Evolutionary conservation across 1,284 basidiomycete species (phyloP).

Genomic region (Pholiota adiposa): DNA sequence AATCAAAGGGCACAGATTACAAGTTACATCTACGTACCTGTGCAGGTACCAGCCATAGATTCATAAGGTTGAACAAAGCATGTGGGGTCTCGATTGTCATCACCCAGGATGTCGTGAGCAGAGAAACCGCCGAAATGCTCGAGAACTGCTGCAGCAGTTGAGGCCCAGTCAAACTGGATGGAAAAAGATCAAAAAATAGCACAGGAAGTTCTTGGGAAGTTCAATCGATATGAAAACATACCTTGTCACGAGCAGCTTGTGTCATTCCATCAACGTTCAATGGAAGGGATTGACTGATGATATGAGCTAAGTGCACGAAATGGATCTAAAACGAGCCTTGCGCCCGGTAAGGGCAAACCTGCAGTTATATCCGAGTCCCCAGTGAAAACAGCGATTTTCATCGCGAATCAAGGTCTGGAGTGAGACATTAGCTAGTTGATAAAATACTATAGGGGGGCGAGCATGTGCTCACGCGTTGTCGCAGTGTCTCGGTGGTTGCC

Average conservation of each 20-base stretch:
- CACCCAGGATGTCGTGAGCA: constrained; percentile 7
- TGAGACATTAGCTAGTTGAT: not conserved
- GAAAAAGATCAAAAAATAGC: not conserved
- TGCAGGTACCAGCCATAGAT: no score
- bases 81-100: no score
- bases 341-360: no score
- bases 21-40: no score
- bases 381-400: constrained; percentile 15
- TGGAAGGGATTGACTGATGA: constrained; percentile 15
- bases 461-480: no score
- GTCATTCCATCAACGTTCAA: constrained; percentile 3
- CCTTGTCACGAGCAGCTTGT: constrained; percentile 4
- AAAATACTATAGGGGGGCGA: no score
- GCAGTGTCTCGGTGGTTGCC: no score
- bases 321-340: no score
- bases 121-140: constrained; percentile 17
- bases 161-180: constrained; percentile 13
- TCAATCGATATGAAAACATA: not conserved
- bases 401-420: constrained; percentile 15
- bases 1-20: no score
- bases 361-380: not conserved
- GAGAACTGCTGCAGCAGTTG: constrained; percentile 9
- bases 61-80: no score
- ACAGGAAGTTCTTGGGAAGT: not conserved
- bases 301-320: constrained; percentile 8